Percentiles rank a stretch among this genome's conserved stretches.
Evolutionary conservation across 2,329 filamentous ascomycete genomes (phyloP).

Genomic region (Fusarium tupiense): DNA sequence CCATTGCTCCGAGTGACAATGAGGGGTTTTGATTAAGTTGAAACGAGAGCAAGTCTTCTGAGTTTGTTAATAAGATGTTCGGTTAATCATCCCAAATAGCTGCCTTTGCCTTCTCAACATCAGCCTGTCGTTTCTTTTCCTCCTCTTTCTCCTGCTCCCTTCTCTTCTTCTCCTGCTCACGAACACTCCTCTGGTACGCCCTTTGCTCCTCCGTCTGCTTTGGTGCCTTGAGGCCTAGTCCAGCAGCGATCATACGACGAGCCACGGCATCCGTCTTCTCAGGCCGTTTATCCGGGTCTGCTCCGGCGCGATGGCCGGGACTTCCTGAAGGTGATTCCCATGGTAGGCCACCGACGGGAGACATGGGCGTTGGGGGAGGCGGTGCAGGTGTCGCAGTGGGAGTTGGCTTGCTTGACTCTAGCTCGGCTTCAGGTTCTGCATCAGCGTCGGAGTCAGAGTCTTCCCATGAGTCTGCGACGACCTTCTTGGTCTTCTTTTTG

Average conservation of each 20-base stretch:
- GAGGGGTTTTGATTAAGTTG: background rate
- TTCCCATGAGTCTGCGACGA: conserved; percentile 58
- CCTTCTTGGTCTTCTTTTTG: conserved; percentile 42
- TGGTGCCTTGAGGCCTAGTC: conserved; percentile 82
- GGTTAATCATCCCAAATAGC: conserved; percentile 83
- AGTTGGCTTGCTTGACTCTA: conserved; percentile 51
- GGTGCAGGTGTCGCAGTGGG: conserved; percentile 51
- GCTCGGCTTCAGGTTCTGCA: conserved; percentile 47
- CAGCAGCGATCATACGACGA: conserved; percentile 87
- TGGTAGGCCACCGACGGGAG: conserved; percentile 51
- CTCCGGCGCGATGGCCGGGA: conserved; percentile 4
- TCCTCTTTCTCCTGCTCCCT: conserved; percentile 77
- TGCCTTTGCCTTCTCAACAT: conserved; percentile 79
- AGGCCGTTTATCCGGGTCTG: conserved; percentile 59
- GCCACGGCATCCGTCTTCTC: conserved; percentile 96
- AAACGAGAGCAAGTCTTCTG: background rate
- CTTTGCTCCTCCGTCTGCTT: conserved; percentile 88
- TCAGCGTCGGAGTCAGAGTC: conserved; percentile 66
- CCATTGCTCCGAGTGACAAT: background rate
- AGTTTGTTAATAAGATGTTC: background rate
- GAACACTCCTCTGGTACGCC: conserved; percentile 83
- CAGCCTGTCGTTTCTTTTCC: conserved; percentile 67
- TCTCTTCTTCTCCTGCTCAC: conserved; percentile 84
- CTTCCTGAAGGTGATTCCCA: conserved; percentile 33
- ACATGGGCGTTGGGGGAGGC: conserved; percentile 75